phyloP scores from a whole-genome alignment of 2,329 filamentous ascomycete genomes.

The Paraphaeosphaeria sporulosa region DNA sequence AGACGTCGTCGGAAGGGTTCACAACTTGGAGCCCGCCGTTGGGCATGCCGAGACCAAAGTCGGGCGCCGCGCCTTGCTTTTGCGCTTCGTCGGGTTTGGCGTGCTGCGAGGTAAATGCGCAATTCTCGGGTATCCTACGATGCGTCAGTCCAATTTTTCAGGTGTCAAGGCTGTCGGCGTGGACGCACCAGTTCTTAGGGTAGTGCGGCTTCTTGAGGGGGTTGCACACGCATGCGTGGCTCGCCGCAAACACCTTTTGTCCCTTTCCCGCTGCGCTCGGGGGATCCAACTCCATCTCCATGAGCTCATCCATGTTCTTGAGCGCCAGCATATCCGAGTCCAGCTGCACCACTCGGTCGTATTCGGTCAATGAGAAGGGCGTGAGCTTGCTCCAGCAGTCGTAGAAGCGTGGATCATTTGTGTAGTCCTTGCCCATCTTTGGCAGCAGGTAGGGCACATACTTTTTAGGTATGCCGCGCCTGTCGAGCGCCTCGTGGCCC shows the following conservation, averaged over 20 bases:
- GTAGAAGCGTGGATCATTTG: conserved; percentile 82
- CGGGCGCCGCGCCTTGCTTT: conserved; percentile 56
- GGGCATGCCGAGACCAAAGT: conserved; percentile 63
- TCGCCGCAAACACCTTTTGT: conserved; percentile 77
- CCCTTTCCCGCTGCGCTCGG: conserved; percentile 62
- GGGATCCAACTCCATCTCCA: conserved; percentile 78
- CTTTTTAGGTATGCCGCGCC: conserved; percentile 73
- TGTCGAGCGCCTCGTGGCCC: conserved; percentile 73
- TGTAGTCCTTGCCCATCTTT: conserved; percentile 70
- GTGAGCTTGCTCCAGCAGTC: conserved; percentile 90
- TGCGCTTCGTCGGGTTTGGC: conserved; percentile 59
- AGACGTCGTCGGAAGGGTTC: conserved; percentile 62
- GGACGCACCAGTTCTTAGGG: conserved; percentile 70
- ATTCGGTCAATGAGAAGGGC: conserved; percentile 78
- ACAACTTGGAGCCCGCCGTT: conserved; percentile 70
- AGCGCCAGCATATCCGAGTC: conserved; percentile 88
- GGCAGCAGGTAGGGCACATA: conserved; percentile 78
- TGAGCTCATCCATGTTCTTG: conserved; percentile 90
- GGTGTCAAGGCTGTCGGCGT: background rate
- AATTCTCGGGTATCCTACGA: conserved; percentile 62
- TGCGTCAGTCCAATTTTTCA: conserved; percentile 4
- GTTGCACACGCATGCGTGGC: conserved; percentile 87
- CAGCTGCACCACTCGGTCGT: conserved; percentile 80
- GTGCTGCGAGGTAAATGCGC: conserved; percentile 68
- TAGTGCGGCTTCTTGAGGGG: conserved; percentile 81